Evolutionary conservation across 257 asterid species (phyloP), one percentile per base, ranked within the genome.

Genomic region (Fraxinus pennsylvanica): DNA sequence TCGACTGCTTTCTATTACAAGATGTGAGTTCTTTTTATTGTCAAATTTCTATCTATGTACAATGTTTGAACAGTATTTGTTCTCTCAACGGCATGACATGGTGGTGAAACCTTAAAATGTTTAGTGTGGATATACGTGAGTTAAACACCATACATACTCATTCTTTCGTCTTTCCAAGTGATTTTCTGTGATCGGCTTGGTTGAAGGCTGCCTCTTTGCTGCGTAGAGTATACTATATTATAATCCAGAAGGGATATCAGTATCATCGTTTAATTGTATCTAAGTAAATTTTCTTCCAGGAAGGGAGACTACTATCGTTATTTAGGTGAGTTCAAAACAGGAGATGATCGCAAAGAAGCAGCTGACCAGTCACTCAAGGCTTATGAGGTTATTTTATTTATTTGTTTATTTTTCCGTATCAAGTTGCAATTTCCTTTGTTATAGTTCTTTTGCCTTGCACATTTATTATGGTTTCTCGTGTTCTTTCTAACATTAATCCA

Each of bases 1-100:
- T 92, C 97, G 17, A 84, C 96, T 72, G 96, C 90, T 30, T 92
- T 92, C 81, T 92, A 90, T 82, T 85, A 89, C 86, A 92, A 90
- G 89, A 92, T 92, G 97, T 90, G 78, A 82, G 96, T 80, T 35
- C 47, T 65, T 69, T 75, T 21, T 59, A 9, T 45, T n/a, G 13
- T 38, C 15, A 21, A 47, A 13, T 14, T 13, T 47, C 54, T 47
- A 5, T 47, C 54, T 14, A 0, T 13, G n/a, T 57, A 22, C 22
- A n/a, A 19, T 21, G 30, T 19, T n/a, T 6, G 22, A 57, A 6
- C 29, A 6, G 17, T 57, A 57, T 57, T 57, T 57, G 25, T 22
- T 52, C 25, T 52, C 22, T 17, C n/a, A 1, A 52, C 2, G 47
- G 47, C 47, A 9, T 9, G 47, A 9, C 47, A 9, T 0, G 13